Percentiles rank a stretch among this genome's conserved stretches.
These are phyloP conservation scores for Stereocaulon alpinum DNA, from an alignment of 495 filamentous ascomycete genomes.

Conservation along the genomic window DNA sequence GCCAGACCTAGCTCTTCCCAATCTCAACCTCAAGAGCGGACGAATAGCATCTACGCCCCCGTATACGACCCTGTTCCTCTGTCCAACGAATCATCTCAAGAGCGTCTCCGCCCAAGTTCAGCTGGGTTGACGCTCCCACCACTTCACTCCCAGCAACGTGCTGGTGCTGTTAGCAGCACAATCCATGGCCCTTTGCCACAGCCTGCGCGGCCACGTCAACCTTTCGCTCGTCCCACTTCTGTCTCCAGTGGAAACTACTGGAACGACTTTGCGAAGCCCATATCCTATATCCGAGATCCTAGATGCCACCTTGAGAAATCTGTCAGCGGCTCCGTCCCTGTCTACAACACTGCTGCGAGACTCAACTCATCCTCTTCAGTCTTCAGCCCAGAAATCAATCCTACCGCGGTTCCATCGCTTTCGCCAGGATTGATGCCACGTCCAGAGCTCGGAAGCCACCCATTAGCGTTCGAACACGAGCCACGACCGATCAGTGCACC, in stretches of 20 bases:
- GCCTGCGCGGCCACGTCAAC: background rate
- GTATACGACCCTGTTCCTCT: background rate
- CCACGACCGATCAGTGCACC: conserved; percentile 12
- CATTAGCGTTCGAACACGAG: conserved; percentile 6
- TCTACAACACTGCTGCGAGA: background rate
- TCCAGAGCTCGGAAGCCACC: background rate
- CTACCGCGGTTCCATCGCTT: background rate
- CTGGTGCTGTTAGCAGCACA: background rate
- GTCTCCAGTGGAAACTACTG: background rate
- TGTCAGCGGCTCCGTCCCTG: background rate
- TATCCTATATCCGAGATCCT: background rate
- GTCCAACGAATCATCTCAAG: background rate
- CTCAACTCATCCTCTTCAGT: background rate
- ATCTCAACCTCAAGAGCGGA: background rate
- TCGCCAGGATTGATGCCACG: background rate
- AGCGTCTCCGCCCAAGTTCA: background rate
- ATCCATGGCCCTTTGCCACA: background rate
- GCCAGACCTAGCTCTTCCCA: background rate
- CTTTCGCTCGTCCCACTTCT: background rate
- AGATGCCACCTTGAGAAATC: background rate
- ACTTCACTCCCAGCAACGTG: background rate
- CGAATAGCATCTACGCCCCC: background rate
- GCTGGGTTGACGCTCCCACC: background rate
- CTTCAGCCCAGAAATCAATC: background rate
- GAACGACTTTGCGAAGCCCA: background rate